These are phyloP conservation scores for Licmophora abbreviata DNA, from an alignment of 108 stramenopile genomes.

Conservation along the genomic window DNA sequence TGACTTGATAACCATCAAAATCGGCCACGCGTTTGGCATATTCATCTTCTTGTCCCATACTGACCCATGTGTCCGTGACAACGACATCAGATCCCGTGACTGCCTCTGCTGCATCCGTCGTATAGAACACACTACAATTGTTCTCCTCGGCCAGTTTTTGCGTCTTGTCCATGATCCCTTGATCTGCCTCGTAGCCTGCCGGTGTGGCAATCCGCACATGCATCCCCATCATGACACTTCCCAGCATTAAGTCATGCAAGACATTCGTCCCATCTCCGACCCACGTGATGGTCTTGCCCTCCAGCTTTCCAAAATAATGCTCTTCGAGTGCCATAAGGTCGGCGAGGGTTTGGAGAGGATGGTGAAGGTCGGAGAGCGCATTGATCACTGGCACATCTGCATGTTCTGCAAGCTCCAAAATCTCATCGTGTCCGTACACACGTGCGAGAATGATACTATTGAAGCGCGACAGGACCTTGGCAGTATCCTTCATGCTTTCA, in stretches of 20 bases:
- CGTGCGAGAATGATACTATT: conserved; percentile 90
- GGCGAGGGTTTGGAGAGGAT: conserved; percentile 96
- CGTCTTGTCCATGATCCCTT: conserved; percentile 52
- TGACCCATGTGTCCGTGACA: conserved; percentile 97
- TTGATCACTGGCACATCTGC: conserved; percentile 93
- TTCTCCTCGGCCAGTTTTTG: conserved; percentile 47
- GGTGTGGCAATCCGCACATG: conserved; percentile 93
- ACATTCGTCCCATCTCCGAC: conserved; percentile 99
- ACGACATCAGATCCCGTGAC: conserved; percentile 87
- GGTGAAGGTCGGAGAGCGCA: conserved; percentile 91
- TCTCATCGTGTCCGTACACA: conserved; percentile 82
- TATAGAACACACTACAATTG: conserved; percentile 45
- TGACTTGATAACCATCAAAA: conserved; percentile 94
- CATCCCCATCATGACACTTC: conserved; percentile 86
- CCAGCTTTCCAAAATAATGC: conserved; percentile 70
- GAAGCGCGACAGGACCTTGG: conserved; percentile 86
- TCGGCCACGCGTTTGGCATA: conserved; percentile 78
- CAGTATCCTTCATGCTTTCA: conserved; percentile 90
- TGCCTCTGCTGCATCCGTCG: conserved; percentile 76
- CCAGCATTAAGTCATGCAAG: conserved; percentile 93
- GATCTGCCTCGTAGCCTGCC: conserved; percentile 79
- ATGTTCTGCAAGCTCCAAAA: conserved; percentile 74
- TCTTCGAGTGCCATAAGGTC: conserved; percentile 95
- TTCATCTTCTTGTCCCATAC: conserved; percentile 97
- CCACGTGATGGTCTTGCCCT: conserved; percentile 91